phyloP scores from a whole-genome alignment of 306 rosid genomes.

The Neltuma alba region DNA sequence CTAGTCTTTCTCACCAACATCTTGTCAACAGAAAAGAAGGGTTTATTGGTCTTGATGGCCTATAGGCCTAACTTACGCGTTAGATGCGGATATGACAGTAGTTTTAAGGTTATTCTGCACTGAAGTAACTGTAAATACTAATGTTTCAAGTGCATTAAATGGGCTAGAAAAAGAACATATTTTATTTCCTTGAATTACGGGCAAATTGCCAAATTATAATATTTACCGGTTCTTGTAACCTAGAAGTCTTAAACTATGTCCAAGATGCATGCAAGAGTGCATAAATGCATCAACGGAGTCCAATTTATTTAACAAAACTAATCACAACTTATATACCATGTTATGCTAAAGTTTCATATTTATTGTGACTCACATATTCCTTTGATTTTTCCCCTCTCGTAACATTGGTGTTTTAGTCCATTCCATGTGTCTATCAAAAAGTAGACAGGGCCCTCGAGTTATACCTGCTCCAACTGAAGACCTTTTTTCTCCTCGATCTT shows the following conservation, averaged over 20 bases:
- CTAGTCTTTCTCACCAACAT: constrained; percentile 10
- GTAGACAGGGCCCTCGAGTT: constrained; percentile 16
- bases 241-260: background rate
- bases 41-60: constrained; percentile 31
- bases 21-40: background rate
- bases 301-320: too few species aligned
- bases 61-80: constrained; percentile 6
- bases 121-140: background rate
- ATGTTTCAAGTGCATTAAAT: background rate
- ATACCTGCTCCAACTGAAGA: constrained; percentile 42
- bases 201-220: background rate
- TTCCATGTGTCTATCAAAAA: constrained; percentile 7
- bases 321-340: background rate
- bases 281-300: background rate
- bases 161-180: background rate
- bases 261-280: background rate
- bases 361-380: background rate
- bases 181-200: background rate
- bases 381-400: background rate
- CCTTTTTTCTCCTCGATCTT: constrained; percentile 21
- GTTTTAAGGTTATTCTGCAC: background rate
- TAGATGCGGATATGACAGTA: background rate
- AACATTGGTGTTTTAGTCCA: background rate
- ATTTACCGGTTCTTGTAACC: background rate
- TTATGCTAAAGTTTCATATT: background rate